These are phyloP conservation scores for Penicillium coffeae DNA, from an alignment of 495 filamentous ascomycete genomes.

Conservation along the genomic window DNA sequence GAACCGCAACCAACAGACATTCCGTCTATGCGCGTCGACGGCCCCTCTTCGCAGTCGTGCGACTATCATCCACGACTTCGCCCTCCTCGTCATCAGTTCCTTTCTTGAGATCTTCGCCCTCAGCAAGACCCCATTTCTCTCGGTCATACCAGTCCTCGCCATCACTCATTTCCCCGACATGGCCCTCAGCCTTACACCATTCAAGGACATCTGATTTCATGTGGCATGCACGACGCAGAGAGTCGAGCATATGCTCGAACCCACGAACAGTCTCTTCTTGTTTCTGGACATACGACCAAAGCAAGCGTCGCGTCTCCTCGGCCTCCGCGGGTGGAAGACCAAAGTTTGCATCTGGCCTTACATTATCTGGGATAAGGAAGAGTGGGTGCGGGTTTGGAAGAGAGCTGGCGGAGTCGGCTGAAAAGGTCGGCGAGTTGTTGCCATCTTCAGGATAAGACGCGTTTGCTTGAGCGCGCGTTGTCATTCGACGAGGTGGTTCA, in stretches of 20 bases:
- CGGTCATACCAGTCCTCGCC: conserved; percentile 96
- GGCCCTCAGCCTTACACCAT: conserved; percentile 87
- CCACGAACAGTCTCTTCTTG: conserved; percentile 92
- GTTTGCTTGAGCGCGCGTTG: conserved; percentile 62
- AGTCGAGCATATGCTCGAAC: conserved; percentile 68
- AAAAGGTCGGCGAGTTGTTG: conserved; percentile 39
- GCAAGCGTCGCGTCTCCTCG: conserved; percentile 77
- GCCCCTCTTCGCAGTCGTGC: conserved; percentile 67
- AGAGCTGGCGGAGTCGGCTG: conserved; percentile 45
- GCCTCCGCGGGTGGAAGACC: conserved; percentile 79
- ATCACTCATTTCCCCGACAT: conserved; percentile 81
- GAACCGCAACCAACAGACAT: too few relatives aligned
- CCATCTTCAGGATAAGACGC: conserved; percentile 35
- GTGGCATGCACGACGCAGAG: conserved; percentile 70
- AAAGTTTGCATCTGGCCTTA: conserved; percentile 71
- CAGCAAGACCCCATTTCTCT: conserved; percentile 78
- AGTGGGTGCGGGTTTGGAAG: conserved; percentile 70
- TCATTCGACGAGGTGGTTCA: conserved; percentile 60
- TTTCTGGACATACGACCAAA: conserved; percentile 87
- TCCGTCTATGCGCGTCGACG: conserved; percentile 32
- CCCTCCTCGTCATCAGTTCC: conserved; percentile 90
- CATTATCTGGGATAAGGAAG: conserved; percentile 68
- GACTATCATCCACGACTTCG: conserved; percentile 65
- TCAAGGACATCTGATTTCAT: conserved; percentile 75
- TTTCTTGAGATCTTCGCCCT: conserved; percentile 75